Evolutionary conservation across 1,284 basidiomycete species (phyloP), one percentile per base, ranked within the genome.

Genomic region (Ceratobasidium sp.): DNA sequence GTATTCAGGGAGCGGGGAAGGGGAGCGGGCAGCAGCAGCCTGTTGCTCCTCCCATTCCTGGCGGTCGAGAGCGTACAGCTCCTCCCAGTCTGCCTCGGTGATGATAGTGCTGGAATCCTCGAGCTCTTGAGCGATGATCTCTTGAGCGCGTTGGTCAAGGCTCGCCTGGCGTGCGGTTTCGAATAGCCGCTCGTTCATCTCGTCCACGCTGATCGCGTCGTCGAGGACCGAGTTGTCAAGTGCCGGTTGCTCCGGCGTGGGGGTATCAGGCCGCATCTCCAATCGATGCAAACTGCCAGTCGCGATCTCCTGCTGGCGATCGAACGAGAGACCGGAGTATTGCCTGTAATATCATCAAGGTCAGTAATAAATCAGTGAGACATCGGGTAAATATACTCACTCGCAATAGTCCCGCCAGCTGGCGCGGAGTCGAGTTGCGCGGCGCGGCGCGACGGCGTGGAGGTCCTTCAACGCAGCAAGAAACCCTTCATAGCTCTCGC

Each of bases 231-330:
- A 33, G 33, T 33, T 33, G 33, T 33, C 33, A 33, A 33, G 33
- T 33, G 33, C 33, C 33, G 33, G 33, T 33, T 33, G 33, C 44
- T 51, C 46, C 26, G 44, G 66, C 18, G 51, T 46, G 1, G 46
- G 66, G 3, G 66, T 68, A 33, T 68, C 66, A 5, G 66, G 66
- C n/a, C 46, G 46, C 39, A 64, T 64, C 20, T 64, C 63, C 39
- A 40, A 64, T 12, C n/a, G 63, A 13, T 9, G 40, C 23, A n/a
- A 5, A 20, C 40, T 20, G 10, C 26, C 40, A 12, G 6, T 13
- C 20, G 10, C 33, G 18, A 12, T 23, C 5, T 44, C 13, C 63
- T 64, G 4, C 39, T 9, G 20, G 40, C n/a, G 40, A 4, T 18
- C 23, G 40, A 44, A n/a, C 39, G 44, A 23, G 20, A 44, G 18